A percentile compares a stretch with the other conserved stretches of the same genome.
These are phyloP conservation scores for Ascosphaera pollenicola DNA, from an alignment of 2,329 filamentous ascomycete species.

Conservation along the genomic window DNA sequence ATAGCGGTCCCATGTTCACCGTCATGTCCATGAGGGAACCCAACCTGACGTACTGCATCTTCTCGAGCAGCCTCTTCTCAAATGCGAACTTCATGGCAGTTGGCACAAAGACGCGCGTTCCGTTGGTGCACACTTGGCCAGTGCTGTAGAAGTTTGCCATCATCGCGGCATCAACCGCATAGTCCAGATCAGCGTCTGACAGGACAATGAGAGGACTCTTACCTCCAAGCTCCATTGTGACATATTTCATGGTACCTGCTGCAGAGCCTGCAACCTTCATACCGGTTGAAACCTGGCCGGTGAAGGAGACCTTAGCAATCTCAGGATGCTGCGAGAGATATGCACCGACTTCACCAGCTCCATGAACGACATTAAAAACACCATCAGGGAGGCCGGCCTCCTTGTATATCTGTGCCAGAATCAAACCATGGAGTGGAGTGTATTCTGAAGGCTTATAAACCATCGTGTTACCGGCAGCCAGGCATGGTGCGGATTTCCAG, in stretches of 20 bases:
- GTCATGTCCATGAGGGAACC: constrained; percentile 48
- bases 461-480: constrained; percentile 76
- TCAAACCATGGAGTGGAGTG: constrained; percentile 60
- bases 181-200: constrained; percentile 54
- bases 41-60: constrained; percentile 46
- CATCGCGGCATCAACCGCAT: constrained; percentile 76
- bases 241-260: constrained; percentile 62
- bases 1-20: constrained; percentile 71
- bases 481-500: constrained; percentile 71
- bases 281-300: constrained; percentile 65
- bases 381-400: constrained; percentile 62
- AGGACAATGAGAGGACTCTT: constrained; percentile 66
- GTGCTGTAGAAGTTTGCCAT: constrained; percentile 87
- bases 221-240: constrained; percentile 80
- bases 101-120: constrained; percentile 69
- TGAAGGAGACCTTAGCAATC: constrained; percentile 76
- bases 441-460: constrained; percentile 80
- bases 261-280: constrained; percentile 59
- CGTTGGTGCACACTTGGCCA: constrained; percentile 84
- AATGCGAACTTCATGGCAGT: constrained; percentile 41
- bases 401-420: constrained; percentile 52
- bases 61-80: constrained; percentile 44
- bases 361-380: constrained; percentile 74
- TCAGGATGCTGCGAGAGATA: constrained; percentile 48
- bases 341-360: constrained; percentile 54